A percentile compares a stretch with the other conserved stretches of the same genome.
These are phyloP conservation scores for Aureobasidium musti DNA, from an alignment of 2,329 filamentous ascomycete genomes.

Conservation along the genomic window DNA sequence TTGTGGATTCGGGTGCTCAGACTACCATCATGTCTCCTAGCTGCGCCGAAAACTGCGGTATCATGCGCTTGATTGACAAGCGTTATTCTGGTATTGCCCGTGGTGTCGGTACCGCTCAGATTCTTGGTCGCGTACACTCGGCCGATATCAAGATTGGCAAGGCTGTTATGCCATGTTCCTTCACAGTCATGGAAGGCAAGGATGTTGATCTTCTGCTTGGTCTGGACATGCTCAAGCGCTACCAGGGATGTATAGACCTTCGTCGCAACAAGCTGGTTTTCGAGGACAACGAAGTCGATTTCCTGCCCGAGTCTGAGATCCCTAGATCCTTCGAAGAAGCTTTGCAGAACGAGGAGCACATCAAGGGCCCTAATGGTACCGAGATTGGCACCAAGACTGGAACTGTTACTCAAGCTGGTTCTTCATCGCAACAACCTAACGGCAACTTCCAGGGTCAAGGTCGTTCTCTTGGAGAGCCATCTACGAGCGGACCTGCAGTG, in stretches of 20 bases:
- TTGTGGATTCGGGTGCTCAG: conserved; percentile 96
- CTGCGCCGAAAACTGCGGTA: conserved; percentile 88
- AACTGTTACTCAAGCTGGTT: conserved; percentile 63
- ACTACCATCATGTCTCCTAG: conserved; percentile 98
- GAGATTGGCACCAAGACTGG: conserved; percentile 83
- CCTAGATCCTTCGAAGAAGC: conserved; percentile 77
- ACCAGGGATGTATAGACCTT: conserved; percentile 91
- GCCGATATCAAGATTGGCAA: conserved; percentile 92
- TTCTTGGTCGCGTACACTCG: conserved; percentile 91
- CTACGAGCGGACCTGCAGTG: conserved; percentile 21
- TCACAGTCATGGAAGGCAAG: conserved; percentile 99
- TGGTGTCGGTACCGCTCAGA: conserved; percentile 91
- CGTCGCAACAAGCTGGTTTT: conserved; percentile 82
- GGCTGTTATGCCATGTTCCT: conserved; percentile 86
- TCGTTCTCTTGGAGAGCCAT: conserved; percentile 37
- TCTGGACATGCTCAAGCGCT: conserved; percentile 93
- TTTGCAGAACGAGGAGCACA: conserved; percentile 68
- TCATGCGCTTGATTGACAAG: conserved; percentile 92
- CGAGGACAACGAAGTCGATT: conserved; percentile 82
- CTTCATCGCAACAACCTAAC: conserved; percentile 34
- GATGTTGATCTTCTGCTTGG: conserved; percentile 90
- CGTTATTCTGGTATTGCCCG: conserved; percentile 89
- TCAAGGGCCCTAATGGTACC: conserved; percentile 84
- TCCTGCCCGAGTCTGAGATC: conserved; percentile 90
- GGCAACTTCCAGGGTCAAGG: conserved; percentile 40